A percentile compares a stretch with the other conserved stretches of the same genome.
phyloP scores from a whole-genome alignment of 768 basidiomycete species.

The Lactifluus subvellereus region DNA sequence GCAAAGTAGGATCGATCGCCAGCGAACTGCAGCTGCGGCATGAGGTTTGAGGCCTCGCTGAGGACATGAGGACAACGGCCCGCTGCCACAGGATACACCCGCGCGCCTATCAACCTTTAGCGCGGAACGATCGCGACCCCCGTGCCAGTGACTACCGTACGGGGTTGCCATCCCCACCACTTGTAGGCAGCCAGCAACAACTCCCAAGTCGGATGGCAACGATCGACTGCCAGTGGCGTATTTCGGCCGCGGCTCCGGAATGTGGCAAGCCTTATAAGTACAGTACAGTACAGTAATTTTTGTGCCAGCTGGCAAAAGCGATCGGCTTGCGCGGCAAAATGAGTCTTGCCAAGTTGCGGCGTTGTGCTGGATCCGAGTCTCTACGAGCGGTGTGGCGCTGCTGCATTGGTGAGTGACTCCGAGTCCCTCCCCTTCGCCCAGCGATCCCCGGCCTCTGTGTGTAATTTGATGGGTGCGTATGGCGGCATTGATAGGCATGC shows the following conservation, averaged over 20 bases:
- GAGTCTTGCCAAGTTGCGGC: too few species aligned
- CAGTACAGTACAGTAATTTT: background rate
- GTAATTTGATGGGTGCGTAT: background rate
- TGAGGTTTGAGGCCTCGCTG: background rate
- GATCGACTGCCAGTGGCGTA: too few species aligned
- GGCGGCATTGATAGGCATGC: background rate
- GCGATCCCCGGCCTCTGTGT: background rate
- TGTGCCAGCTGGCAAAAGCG: background rate
- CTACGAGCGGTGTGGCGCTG: too few species aligned
- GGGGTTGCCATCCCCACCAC: too few species aligned
- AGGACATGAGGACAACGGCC: background rate
- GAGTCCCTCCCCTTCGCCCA: too few species aligned
- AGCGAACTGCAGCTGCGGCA: background rate
- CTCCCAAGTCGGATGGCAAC: too few species aligned
- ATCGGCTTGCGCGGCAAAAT: too few species aligned
- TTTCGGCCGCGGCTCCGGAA: too few species aligned
- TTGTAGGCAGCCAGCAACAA: too few species aligned
- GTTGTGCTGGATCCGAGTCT: too few species aligned
- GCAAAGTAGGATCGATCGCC: background rate
- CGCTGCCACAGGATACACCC: background rate
- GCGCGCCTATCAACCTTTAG: background rate
- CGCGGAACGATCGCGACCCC: background rate
- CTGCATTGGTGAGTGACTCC: too few species aligned
- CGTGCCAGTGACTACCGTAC: background rate
- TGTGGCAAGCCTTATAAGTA: too few species aligned